Conservation (phyloP, 2,329 filamentous ascomycete species). For the Tolypocladium tropicale region DNA sequence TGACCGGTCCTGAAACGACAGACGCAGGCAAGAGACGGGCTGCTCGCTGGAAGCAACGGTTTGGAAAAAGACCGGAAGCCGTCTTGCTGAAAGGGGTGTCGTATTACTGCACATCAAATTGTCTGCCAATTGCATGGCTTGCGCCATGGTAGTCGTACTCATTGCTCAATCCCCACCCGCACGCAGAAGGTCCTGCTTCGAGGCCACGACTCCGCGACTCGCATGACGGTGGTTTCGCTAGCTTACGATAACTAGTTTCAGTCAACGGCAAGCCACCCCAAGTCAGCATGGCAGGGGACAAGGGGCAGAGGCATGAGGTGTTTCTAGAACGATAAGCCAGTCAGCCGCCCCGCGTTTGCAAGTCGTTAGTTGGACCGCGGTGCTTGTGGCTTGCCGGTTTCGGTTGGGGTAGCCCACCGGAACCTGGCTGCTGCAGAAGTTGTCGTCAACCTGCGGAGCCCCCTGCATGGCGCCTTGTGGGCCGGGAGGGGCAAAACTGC, state of each 20-base stretch:
- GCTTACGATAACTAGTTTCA: neutral
- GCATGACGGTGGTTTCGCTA: neutral
- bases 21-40: neutral
- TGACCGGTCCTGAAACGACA: neutral
- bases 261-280: neutral
- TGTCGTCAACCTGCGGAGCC: neutral
- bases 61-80: neutral
- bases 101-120: neutral
- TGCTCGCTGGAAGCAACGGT: neutral
- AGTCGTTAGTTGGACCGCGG: neutral
- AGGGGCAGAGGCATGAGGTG: neutral
- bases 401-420: neutral
- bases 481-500: neutral
- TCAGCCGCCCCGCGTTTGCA: neutral
- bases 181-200: neutral
- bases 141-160: neutral
- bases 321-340: neutral
- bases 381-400: neutral
- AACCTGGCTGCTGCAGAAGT: neutral
- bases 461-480: neutral
- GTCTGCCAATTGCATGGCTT: neutral
- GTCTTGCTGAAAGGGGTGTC: neutral
- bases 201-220: no score
- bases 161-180: neutral
- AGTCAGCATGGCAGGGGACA: neutral